Evolutionary conservation across 768 basidiomycete genomes (phyloP).

Genomic region (Auricularia heimuer): DNA sequence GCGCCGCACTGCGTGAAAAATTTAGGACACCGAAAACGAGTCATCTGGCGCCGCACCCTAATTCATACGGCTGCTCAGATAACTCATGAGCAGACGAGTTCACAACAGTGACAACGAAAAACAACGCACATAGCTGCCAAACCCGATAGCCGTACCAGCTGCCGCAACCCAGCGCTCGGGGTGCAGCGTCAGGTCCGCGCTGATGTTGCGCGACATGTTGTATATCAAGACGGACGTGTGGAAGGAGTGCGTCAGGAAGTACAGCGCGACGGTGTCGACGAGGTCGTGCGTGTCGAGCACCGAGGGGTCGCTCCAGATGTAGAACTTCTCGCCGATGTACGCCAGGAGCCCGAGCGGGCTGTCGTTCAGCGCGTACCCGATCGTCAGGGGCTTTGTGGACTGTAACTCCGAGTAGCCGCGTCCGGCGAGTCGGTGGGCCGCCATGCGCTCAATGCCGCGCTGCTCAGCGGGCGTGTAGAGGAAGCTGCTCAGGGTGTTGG

Average conservation of each 20-base stretch:
- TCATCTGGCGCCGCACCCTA: not conserved
- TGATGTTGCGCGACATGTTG: slow-evolving; percentile 3
- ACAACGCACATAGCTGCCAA: slow-evolving; percentile 8
- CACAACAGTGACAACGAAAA: not conserved
- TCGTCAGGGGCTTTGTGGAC: slow-evolving; percentile 11
- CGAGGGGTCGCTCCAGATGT: slow-evolving; percentile 13
- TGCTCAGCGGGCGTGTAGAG: not conserved
- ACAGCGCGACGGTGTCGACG: slow-evolving; percentile 13
- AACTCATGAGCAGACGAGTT: not conserved
- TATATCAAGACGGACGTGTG: slow-evolving; percentile 14
- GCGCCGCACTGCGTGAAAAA: not conserved
- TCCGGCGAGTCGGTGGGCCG: not conserved
- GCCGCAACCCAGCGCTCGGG: slow-evolving; percentile 7
- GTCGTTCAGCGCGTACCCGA: slow-evolving; percentile 11
- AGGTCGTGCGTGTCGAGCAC: slow-evolving; percentile 9
- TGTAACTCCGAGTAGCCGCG: not conserved
- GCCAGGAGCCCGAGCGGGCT: slow-evolving; percentile 12
- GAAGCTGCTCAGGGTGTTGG: not conserved
- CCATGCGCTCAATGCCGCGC: not conserved
- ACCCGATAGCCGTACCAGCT: slow-evolving; percentile 8
- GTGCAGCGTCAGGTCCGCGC: slow-evolving; percentile 4
- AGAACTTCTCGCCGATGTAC: slow-evolving; percentile 15
- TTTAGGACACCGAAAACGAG: no score
- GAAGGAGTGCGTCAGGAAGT: slow-evolving; percentile 13
- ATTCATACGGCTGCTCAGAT: not conserved